A percentile compares a stretch with the other conserved stretches of the same genome.
phyloP scores from a whole-genome alignment of 2,329 filamentous ascomycete genomes.

The Magnaporthales sp. region DNA sequence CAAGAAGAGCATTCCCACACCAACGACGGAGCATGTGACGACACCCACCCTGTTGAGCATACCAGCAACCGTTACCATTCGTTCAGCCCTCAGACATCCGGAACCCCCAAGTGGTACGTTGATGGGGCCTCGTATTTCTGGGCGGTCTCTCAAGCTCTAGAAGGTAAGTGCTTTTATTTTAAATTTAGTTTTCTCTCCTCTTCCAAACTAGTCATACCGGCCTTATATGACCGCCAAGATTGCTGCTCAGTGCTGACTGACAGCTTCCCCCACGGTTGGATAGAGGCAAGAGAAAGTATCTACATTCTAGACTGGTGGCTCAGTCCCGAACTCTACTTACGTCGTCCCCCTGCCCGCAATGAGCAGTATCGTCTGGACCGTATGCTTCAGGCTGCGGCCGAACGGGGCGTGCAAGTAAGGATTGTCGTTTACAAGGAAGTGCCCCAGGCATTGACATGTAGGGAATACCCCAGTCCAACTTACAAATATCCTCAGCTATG shows the following conservation, averaged over 20 bases:
- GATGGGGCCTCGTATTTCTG: constrained; percentile 80
- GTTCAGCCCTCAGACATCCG: constrained; percentile 65
- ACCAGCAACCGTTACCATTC: constrained; percentile 48
- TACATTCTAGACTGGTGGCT: constrained; percentile 91
- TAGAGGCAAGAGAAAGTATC: constrained; percentile 64
- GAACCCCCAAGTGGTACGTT: constrained; percentile 81
- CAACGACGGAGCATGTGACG: constrained; percentile 27
- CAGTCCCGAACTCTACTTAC: constrained; percentile 78
- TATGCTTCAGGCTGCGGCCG: constrained; percentile 72
- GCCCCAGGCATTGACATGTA: constrained; percentile 68
- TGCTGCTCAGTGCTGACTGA: neutral
- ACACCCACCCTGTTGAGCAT: constrained; percentile 31
- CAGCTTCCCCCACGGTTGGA: no score
- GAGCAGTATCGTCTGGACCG: constrained; percentile 77
- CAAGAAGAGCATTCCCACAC: constrained; percentile 33
- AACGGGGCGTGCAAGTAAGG: constrained; percentile 75
- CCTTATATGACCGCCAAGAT: no score
- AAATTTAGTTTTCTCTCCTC: no score
- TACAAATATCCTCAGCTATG: neutral
- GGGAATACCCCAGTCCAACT: constrained; percentile 26
- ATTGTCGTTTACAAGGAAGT: constrained; percentile 93
- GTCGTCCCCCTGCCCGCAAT: constrained; percentile 72
- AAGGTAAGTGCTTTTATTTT: constrained; percentile 32
- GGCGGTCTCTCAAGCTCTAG: constrained; percentile 71
- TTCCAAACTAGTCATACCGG: no score